Conservation (phyloP, 495 filamentous ascomycete genomes). For the Friedmanniomyces simplex region DNA sequence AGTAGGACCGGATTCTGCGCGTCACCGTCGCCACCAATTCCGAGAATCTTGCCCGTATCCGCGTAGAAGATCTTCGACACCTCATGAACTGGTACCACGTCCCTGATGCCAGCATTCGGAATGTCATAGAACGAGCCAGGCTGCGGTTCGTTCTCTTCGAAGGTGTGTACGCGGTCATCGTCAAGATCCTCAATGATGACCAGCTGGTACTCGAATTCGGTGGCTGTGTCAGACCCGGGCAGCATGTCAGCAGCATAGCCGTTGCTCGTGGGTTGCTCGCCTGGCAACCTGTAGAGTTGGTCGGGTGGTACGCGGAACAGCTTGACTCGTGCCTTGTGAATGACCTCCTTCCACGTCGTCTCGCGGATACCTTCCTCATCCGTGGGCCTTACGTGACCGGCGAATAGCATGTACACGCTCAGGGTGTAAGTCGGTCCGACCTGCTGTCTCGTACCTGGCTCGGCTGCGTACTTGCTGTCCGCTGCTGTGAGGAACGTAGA, state of each 20-base stretch:
- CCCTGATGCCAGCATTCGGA: constrained; percentile 62
- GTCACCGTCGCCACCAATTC: constrained; percentile 69
- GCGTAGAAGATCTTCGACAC: constrained; percentile 97
- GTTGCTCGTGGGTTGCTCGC: neutral
- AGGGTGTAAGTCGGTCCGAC: constrained; percentile 81
- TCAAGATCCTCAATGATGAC: constrained; percentile 87
- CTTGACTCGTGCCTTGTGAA: constrained; percentile 84
- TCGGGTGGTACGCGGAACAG: constrained; percentile 47
- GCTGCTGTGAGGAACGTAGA: constrained; percentile 85
- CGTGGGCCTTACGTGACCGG: constrained; percentile 59
- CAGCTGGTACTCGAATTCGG: constrained; percentile 82
- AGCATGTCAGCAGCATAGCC: constrained; percentile 22
- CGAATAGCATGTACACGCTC: constrained; percentile 95
- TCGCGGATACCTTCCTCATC: constrained; percentile 56
- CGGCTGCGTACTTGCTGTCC: constrained; percentile 65
- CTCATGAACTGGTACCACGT: constrained; percentile 78
- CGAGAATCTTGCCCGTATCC: constrained; percentile 87
- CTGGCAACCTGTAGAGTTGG: constrained; percentile 32
- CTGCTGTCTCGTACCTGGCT: constrained; percentile 37
- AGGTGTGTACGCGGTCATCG: constrained; percentile 77
- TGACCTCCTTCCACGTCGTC: constrained; percentile 93
- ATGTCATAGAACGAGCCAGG: constrained; percentile 63
- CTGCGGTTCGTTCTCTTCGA: constrained; percentile 53
- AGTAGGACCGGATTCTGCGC: constrained; percentile 79
- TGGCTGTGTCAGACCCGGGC: constrained; percentile 40